Percentiles rank a stretch among this genome's conserved stretches.
phyloP scores from a whole-genome alignment of 2,329 filamentous ascomycete genomes.

The Mariannaea elegans region DNA sequence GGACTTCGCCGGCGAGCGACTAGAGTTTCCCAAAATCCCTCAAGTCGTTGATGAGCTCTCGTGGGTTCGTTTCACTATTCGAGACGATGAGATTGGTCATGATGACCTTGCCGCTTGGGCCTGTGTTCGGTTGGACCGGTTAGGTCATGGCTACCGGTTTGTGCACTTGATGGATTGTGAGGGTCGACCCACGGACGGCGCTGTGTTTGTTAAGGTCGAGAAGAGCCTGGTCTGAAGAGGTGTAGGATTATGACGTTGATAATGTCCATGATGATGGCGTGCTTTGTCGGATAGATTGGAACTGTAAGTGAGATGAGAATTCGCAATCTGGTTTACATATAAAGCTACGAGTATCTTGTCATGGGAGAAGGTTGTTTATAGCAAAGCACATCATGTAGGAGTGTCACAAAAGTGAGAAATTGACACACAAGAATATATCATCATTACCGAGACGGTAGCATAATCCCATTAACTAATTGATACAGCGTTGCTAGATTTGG shows the following conservation, averaged over 20 bases:
- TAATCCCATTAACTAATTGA: conserved; percentile 1
- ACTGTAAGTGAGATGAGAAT: background rate
- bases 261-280: conserved; percentile 1
- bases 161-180: conserved; percentile 77
- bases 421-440: background rate
- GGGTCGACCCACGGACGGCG: conserved; percentile 71
- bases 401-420: background rate
- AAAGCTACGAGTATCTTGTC: too few relatives aligned
- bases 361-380: background rate
- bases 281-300: background rate
- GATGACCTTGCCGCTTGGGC: conserved; percentile 89
- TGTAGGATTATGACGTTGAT: background rate
- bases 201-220: conserved; percentile 77
- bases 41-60: conserved; percentile 74
- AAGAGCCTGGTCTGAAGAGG: conserved; percentile 57
- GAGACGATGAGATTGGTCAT: conserved; percentile 82
- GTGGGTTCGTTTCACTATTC: conserved; percentile 84
- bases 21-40: conserved; percentile 64
- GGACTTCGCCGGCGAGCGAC: conserved; percentile 67
- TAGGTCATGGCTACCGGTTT: conserved; percentile 79
- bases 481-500: conserved; percentile 9
- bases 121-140: conserved; percentile 83
- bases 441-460: background rate
- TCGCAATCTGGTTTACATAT: too few relatives aligned
- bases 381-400: background rate